phyloP scores from a whole-genome alignment of 768 basidiomycete genomes.

The Albatrellus ellisii region DNA sequence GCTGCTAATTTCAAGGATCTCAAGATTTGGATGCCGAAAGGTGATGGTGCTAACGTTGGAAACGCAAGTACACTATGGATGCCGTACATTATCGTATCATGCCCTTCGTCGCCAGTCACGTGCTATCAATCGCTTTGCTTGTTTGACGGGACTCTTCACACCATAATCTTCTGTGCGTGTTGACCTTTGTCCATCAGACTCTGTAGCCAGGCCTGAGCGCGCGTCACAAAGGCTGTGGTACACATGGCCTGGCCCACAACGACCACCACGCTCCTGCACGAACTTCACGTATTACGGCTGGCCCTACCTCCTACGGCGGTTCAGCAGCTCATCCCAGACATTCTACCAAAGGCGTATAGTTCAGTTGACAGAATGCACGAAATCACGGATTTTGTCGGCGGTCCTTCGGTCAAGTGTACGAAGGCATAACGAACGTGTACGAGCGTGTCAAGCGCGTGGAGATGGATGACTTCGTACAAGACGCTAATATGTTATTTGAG shows the following conservation, averaged over 20 bases:
- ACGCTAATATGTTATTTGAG: conserved; percentile 22
- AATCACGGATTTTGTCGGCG: conserved; percentile 37
- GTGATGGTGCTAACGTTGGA: too few relatives aligned
- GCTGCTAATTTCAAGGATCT: conserved; percentile 25
- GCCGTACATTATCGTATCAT: conserved; percentile 38
- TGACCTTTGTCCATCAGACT: neutral
- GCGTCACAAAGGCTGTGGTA: conserved; percentile 26
- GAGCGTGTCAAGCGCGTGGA: conserved; percentile 29
- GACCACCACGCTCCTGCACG: conserved; percentile 38
- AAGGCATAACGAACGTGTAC: conserved; percentile 34
- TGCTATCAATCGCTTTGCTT: neutral
- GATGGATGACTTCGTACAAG: conserved; percentile 29
- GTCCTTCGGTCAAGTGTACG: conserved; percentile 23
- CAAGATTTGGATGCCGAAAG: conserved; percentile 22
- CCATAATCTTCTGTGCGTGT: conserved; percentile 39
- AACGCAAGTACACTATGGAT: conserved; percentile 31
- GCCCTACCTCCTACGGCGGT: conserved; percentile 26
- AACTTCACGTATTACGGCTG: conserved; percentile 34
- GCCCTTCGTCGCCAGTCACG: neutral
- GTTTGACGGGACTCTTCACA: conserved; percentile 35
- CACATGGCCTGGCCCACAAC: conserved; percentile 47
- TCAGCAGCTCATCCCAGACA: conserved; percentile 28
- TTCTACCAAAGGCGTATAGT: conserved; percentile 52
- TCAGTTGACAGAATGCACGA: conserved; percentile 56
- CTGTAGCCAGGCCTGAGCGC: neutral